Percentiles rank a stretch among this genome's conserved stretches.
These are phyloP conservation scores for Botryotinia narcissicola DNA, from an alignment of 2,329 filamentous ascomycete genomes.

Conservation along the genomic window DNA sequence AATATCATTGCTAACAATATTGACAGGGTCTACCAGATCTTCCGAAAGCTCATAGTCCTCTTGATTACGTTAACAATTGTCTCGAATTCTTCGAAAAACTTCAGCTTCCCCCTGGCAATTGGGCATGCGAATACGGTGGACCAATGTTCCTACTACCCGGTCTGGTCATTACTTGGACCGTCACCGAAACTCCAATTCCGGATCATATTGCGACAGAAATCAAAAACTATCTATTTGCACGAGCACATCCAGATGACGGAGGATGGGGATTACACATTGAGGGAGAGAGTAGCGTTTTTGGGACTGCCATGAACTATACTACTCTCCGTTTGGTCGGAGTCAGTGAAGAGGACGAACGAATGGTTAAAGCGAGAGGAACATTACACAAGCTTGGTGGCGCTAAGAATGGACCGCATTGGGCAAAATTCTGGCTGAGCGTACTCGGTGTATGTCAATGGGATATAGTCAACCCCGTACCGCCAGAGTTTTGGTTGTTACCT, in stretches of 20 bases:
- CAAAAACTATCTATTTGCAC: constrained; percentile 79
- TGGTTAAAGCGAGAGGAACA: constrained; percentile 79
- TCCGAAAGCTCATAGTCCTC: constrained; percentile 65
- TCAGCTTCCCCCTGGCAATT: constrained; percentile 85
- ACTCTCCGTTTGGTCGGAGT: constrained; percentile 78
- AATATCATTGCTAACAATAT: constrained; percentile 23
- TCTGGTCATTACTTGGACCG: constrained; percentile 81
- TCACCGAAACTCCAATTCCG: constrained; percentile 83
- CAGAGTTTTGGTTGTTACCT: constrained; percentile 89
- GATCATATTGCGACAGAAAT: constrained; percentile 81
- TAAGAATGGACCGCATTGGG: constrained; percentile 84
- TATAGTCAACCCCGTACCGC: constrained; percentile 88
- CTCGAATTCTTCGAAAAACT: constrained; percentile 85
- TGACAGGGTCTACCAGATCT: constrained; percentile 70
- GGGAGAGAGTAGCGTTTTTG: constrained; percentile 87
- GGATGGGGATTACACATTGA: constrained; percentile 98
- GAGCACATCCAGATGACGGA: constrained; percentile 83
- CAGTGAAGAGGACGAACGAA: constrained; percentile 75
- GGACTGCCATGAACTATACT: constrained; percentile 85
- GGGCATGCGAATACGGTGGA: constrained; percentile 96
- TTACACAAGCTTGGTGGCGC: constrained; percentile 86
- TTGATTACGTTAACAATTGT: constrained; percentile 78
- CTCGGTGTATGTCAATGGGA: constrained; percentile 85
- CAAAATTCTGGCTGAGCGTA: constrained; percentile 91
- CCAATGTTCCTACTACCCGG: constrained; percentile 94